Conservation (phyloP, 1,284 basidiomycete genomes). For the Cryptococcus deneoformans region DNA sequence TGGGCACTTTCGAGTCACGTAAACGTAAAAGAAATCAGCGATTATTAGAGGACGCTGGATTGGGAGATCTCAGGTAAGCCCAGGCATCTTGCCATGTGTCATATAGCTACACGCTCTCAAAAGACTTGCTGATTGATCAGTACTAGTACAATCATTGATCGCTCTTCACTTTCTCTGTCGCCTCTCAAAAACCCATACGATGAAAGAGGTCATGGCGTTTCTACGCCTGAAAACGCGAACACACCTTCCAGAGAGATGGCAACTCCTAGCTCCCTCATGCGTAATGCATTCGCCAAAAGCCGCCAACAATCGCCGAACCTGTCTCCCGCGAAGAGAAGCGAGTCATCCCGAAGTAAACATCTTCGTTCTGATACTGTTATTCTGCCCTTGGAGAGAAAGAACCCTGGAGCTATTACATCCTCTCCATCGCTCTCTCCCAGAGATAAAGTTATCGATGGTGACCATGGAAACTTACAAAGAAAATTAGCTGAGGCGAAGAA, state of each 20-base stretch:
- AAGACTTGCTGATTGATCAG: background rate
- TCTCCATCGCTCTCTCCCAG: no score
- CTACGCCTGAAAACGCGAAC: constrained; percentile 31
- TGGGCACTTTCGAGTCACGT: constrained; percentile 13
- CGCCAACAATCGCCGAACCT: constrained; percentile 17
- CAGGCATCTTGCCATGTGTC: background rate
- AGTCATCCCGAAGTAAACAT: background rate
- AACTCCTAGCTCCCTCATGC: constrained; percentile 37
- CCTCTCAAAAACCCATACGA: constrained; percentile 31
- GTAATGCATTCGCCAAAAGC: constrained; percentile 37
- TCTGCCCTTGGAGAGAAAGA: constrained; percentile 24
- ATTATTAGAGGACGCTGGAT: constrained; percentile 36
- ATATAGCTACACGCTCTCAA: no score
- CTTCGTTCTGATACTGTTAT: constrained; percentile 26
- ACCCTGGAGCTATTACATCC: constrained; percentile 21
- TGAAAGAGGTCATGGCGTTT: constrained; percentile 5
- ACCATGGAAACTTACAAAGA: constrained; percentile 10
- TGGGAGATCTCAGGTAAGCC: constrained; percentile 41
- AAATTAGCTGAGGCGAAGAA: background rate
- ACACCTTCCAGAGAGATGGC: constrained; percentile 25
- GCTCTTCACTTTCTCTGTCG: constrained; percentile 31
- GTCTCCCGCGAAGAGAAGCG: constrained; percentile 14
- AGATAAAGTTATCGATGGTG: no score
- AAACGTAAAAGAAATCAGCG: constrained; percentile 16
- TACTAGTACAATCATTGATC: constrained; percentile 34